Conservation (phyloP, 2,329 filamentous ascomycete species). For the Botrytis porri region DNA sequence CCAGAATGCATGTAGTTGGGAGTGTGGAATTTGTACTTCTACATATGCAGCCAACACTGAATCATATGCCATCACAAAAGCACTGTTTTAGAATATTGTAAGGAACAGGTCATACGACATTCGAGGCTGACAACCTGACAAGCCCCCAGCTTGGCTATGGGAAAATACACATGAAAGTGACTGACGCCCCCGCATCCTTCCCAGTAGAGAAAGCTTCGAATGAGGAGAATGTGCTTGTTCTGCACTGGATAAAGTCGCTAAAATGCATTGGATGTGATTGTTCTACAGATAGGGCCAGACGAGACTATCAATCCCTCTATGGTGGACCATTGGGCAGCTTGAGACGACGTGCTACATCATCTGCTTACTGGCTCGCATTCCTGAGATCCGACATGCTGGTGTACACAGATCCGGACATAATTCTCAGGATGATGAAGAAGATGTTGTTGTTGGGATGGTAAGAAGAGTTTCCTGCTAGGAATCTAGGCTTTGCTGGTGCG, state of each 20-base stretch:
- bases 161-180: constrained; percentile 5
- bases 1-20: neutral
- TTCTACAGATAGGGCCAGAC: constrained; percentile 7
- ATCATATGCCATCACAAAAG: neutral
- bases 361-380: constrained; percentile 7
- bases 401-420: constrained; percentile 1
- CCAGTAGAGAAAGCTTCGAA: neutral
- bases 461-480: neutral
- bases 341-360: neutral
- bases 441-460: neutral
- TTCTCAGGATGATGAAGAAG: neutral
- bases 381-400: neutral
- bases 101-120: constrained; percentile 15
- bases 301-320: neutral
- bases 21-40: neutral
- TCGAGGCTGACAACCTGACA: constrained; percentile 7
- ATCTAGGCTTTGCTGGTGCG: neutral
- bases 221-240: constrained; percentile 1
- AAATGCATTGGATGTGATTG: neutral
- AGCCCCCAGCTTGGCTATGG: constrained; percentile 1
- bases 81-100: neutral
- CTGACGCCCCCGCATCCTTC: constrained; percentile 10
- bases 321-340: neutral
- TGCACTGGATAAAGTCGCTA: constrained; percentile 7
- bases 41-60: neutral